Evolutionary conservation across 129 eudicot species (phyloP).

Genomic region (Scalesia atractyloides): DNA sequence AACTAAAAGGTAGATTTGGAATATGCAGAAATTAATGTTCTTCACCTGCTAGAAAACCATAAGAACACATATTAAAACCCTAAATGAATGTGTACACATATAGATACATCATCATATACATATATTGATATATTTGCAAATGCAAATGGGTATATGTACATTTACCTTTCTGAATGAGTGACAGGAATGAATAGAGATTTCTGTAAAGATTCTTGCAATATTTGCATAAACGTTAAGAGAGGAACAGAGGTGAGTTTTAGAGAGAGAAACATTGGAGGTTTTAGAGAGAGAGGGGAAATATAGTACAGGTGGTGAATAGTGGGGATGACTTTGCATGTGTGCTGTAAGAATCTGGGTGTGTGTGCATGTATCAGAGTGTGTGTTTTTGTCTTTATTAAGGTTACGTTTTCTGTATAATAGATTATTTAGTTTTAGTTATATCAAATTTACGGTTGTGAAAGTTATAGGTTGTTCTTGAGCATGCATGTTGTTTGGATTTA

Average conservation of each 20-base stretch:
- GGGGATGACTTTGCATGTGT: slow-evolving; percentile 10
- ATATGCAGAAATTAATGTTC: neutral
- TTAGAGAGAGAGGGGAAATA: neutral
- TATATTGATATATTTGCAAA: neutral
- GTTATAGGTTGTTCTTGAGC: too few species aligned
- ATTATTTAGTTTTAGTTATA: too few species aligned
- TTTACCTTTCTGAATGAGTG: neutral
- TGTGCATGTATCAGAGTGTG: neutral
- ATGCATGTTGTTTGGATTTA: too few species aligned
- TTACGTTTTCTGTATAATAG: too few species aligned
- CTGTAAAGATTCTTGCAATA: neutral
- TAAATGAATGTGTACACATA: neutral
- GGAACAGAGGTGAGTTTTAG: neutral
- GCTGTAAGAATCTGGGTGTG: neutral
- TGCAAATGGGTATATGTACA: neutral
- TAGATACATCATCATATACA: neutral
- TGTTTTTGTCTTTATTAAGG: neutral
- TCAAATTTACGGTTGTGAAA: too few species aligned
- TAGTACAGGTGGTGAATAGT: neutral
- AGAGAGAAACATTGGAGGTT: neutral
- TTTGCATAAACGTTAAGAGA: neutral
- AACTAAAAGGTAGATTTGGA: neutral
- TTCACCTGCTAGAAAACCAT: neutral
- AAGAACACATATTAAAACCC: neutral
- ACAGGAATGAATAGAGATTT: neutral